Base-by-base conservation (phyloP, 768 basidiomycete genomes). In the Phallus indusiatus region DNA sequence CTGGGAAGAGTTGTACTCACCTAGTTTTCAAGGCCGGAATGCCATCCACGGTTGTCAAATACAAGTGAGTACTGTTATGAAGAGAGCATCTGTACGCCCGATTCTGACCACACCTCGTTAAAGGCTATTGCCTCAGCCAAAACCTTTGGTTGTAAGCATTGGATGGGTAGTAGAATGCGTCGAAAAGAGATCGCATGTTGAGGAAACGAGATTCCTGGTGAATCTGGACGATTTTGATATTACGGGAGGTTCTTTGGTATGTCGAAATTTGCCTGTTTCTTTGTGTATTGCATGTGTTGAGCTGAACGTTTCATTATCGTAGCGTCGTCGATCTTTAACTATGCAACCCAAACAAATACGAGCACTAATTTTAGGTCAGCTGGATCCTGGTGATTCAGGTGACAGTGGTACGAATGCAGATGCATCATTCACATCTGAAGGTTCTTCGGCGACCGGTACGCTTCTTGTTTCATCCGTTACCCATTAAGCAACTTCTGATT, bases 131-230 rank as follows among this genome's bases (percentile, higher is more conserved):
- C 74, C 81, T 49, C 84, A 90, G 46, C 88, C 69, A 66, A 78
- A 85, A 66, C 92, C 92, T 0, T 63, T 73, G 22, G 83, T 91
- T 16, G 86, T 95, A 16, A 88, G 90, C 8, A 89, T 93, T 64
- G 86, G 82, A 17, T 94, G 92, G 92, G 87, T 94, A 5, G 88
- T 93, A 1, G 84, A 90, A 66, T 94, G 90, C 63, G 86, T 80
- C 1, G 90, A 93, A 65, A 80, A 83, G 62, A 76, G 78, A 49
- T 69, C 69, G 42, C 79, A 71, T 49, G 80, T 87, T 2, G 88
- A 85, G 21, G 91, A 91, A 67, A 69, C 73, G 3, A 77, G 73
- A 48, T 88, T 83, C 67, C 71, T 83, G 34, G 77, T 92, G 54
- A 82, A 89, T 65, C 71, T 90, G 2, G 83, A 81, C 18, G 75